phyloP scores from a whole-genome alignment of 805 yeast genomes.

The Candida golubevii region DNA sequence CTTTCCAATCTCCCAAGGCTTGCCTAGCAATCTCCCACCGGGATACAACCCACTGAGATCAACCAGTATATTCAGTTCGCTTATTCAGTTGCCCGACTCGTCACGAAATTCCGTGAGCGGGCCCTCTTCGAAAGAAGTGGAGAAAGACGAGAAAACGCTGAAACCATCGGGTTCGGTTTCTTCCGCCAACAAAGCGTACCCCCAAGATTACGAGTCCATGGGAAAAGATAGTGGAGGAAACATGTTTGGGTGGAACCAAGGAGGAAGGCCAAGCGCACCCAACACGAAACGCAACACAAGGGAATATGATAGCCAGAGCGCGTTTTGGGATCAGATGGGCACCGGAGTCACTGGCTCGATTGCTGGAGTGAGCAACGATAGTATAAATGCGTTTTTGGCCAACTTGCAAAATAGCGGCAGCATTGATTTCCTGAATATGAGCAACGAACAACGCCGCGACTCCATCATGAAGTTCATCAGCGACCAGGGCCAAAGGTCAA shows the following conservation, averaged over 20 bases:
- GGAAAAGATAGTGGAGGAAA: slow-evolving; percentile 30
- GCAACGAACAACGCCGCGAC: slow-evolving; percentile 37
- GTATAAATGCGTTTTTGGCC: slow-evolving; percentile 30
- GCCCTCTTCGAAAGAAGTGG: slow-evolving; percentile 7
- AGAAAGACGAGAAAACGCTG: slow-evolving; percentile 1
- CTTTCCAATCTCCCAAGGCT: slow-evolving; percentile 3
- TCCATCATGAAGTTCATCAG: slow-evolving; percentile 34
- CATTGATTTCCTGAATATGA: slow-evolving; percentile 36
- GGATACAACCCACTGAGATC: slow-evolving; percentile 22
- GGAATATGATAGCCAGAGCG: slow-evolving; percentile 10
- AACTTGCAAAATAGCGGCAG: slow-evolving; percentile 33
- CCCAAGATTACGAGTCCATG: slow-evolving; percentile 24
- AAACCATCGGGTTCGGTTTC: not conserved
- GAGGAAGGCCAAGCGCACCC: slow-evolving; percentile 4
- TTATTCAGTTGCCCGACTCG: slow-evolving; percentile 38
- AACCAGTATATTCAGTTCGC: slow-evolving; percentile 36
- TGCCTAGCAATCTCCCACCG: not conserved
- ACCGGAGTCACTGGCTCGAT: slow-evolving; percentile 24
- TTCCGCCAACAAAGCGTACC: slow-evolving; percentile 10
- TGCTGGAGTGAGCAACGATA: slow-evolving; percentile 28
- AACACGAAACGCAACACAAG: slow-evolving; percentile 10
- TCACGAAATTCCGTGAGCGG: slow-evolving; percentile 31
- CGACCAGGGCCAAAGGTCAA: slow-evolving; percentile 25
- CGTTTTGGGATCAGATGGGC: slow-evolving; percentile 26
- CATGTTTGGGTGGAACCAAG: slow-evolving; percentile 28